Evolutionary conservation across 108 stramenopile species (phyloP).

Genomic region (Schizochytrium sp.): DNA sequence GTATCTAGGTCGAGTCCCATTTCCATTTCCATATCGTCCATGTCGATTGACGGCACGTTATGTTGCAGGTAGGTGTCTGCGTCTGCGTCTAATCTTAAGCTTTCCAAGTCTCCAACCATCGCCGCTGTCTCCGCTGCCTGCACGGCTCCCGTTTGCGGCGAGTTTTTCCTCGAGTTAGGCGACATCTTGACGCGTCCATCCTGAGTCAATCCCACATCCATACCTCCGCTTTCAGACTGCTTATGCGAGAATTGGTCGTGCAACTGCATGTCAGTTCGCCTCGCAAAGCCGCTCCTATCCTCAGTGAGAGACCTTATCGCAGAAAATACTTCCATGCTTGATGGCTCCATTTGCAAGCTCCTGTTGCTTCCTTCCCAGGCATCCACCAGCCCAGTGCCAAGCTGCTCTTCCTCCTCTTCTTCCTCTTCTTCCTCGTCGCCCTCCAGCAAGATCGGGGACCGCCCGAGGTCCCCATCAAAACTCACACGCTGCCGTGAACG

Average conservation of each 20-base stretch:
- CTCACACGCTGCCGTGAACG: not conserved
- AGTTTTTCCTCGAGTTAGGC: not conserved
- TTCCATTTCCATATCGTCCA: slow-evolving; percentile 14
- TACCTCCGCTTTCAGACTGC: not conserved
- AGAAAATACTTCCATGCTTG: slow-evolving; percentile 35
- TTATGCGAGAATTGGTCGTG: not conserved
- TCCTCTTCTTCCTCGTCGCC: slow-evolving; percentile 52
- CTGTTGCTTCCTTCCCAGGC: not conserved
- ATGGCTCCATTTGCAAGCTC: not conserved
- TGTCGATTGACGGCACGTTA: not conserved
- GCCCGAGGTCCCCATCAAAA: slow-evolving; percentile 23
- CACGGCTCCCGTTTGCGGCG: not conserved
- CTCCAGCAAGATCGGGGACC: slow-evolving; percentile 28
- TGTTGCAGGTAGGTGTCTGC: not conserved
- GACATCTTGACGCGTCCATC: too few species aligned
- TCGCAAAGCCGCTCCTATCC: slow-evolving; percentile 1
- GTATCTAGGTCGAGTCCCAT: not conserved
- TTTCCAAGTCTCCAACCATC: too few species aligned
- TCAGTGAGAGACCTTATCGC: slow-evolving; percentile 25
- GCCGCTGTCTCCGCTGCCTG: not conserved
- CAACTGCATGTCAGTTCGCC: not conserved
- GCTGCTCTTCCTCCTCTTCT: not conserved
- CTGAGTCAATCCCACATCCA: too few species aligned
- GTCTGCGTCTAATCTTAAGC: too few species aligned
- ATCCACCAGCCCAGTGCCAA: not conserved